Conservation (phyloP, 345 rosid species). For the Acer negundo region DNA sequence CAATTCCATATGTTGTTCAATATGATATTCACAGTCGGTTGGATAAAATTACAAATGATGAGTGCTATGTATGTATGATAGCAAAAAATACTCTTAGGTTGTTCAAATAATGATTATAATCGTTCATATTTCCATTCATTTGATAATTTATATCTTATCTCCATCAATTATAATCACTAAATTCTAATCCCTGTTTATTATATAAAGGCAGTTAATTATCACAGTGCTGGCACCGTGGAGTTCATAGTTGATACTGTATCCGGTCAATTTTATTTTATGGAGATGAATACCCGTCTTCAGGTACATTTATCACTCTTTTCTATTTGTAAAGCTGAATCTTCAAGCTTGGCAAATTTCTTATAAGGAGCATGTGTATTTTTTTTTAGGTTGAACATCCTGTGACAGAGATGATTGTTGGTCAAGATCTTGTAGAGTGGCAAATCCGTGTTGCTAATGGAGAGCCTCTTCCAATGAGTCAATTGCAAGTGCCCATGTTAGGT, state of each 20-base stretch:
- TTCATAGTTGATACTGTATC: slow-evolving; percentile 81
- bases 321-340: slow-evolving; percentile 11
- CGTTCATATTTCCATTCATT: slow-evolving; percentile 1
- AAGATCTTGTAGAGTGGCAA: slow-evolving; percentile 99
- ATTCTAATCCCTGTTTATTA: slow-evolving; percentile 34
- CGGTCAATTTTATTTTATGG: slow-evolving; percentile 90
- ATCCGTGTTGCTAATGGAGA: slow-evolving; percentile 89
- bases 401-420: slow-evolving; percentile 95
- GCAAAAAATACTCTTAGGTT: neutral
- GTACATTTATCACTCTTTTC: slow-evolving; percentile 35
- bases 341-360: slow-evolving; percentile 16
- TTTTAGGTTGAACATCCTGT: slow-evolving; percentile 96
- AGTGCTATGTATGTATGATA: neutral
- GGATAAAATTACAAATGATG: neutral
- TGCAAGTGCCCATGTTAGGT: slow-evolving; percentile 83
- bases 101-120: neutral
- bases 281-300: slow-evolving; percentile 98
- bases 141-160: neutral
- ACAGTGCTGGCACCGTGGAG: slow-evolving; percentile 97
- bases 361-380: slow-evolving; percentile 22
- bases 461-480: slow-evolving; percentile 75
- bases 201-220: slow-evolving; percentile 88
- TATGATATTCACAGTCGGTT: neutral
- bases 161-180: slow-evolving; percentile 23
- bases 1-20: slow-evolving; percentile 16